These are phyloP conservation scores for Meira nashicola DNA, from an alignment of 1,284 basidiomycete species.

Conservation along the genomic window DNA sequence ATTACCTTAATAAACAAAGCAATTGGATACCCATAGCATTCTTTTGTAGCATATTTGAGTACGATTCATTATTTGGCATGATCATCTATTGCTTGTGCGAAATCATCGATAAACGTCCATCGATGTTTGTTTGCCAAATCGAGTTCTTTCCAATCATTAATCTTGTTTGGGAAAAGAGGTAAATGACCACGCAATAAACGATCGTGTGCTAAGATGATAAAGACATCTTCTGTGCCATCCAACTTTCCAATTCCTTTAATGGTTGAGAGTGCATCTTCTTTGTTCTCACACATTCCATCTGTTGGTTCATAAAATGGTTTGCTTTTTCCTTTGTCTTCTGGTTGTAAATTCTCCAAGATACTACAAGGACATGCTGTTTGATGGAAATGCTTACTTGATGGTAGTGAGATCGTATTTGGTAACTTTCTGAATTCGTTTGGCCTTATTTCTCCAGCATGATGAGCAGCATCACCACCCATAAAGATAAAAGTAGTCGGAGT, in stretches of 20 bases:
- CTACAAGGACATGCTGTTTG: conserved; percentile 1
- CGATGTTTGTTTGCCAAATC: background rate
- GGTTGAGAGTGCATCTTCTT: background rate
- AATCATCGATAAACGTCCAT: conserved; percentile 9
- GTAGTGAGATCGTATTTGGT: background rate
- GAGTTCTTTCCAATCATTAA: conserved; percentile 9
- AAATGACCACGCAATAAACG: background rate
- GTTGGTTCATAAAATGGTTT: conserved; percentile 3
- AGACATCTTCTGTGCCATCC: background rate
- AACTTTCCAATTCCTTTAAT: background rate
- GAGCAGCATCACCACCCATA: conserved; percentile 10
- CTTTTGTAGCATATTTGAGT: background rate
- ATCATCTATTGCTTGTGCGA: background rate
- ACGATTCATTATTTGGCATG: too few relatives aligned
- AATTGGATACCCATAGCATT: too few relatives aligned
- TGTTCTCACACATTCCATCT: background rate
- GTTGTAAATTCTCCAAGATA: background rate
- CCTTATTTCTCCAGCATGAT: conserved; percentile 8
- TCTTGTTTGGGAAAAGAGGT: conserved; percentile 2
- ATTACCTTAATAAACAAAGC: too few relatives aligned
- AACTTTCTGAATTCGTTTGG: background rate
- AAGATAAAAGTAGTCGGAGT: conserved; percentile 5
- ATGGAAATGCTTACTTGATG: background rate
- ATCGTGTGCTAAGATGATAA: conserved; percentile 9
- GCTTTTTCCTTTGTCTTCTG: background rate